These are phyloP conservation scores for Ganoderma leucocontextum DNA, from an alignment of 1,284 basidiomycete genomes.

Conservation along the genomic window DNA sequence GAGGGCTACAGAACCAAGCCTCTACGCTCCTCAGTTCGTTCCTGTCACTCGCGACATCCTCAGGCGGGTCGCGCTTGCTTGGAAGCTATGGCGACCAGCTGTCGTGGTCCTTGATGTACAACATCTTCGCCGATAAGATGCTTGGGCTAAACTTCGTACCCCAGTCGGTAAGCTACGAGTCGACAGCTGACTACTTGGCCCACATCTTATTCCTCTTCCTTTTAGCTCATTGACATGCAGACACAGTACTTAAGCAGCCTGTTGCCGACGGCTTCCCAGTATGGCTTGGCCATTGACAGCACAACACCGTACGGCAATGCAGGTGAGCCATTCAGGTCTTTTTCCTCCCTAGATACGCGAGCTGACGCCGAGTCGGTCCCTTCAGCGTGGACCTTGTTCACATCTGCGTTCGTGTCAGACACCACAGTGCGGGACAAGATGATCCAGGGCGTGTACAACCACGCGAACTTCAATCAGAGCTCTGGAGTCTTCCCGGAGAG, in stretches of 20 bases:
- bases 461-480: slow-evolving; percentile 35
- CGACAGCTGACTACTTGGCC: neutral
- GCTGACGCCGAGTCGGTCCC: too few relatives aligned
- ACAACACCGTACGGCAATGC: slow-evolving; percentile 21
- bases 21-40: slow-evolving; percentile 35
- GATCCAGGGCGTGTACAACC: slow-evolving; percentile 34
- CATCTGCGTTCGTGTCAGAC: slow-evolving; percentile 36
- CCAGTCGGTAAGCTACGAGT: slow-evolving; percentile 28
- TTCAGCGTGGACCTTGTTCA: slow-evolving; percentile 39
- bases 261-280: slow-evolving; percentile 12
- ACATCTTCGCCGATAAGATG: slow-evolving; percentile 70
- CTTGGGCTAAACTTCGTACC: slow-evolving; percentile 43
- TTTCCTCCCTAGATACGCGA: neutral
- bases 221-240: slow-evolving; percentile 19
- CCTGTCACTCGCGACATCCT: slow-evolving; percentile 46
- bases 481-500: slow-evolving; percentile 29
- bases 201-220: neutral
- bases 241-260: slow-evolving; percentile 24
- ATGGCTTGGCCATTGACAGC: slow-evolving; percentile 34
- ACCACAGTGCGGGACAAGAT: slow-evolving; percentile 32
- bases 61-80: slow-evolving; percentile 44
- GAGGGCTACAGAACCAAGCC: slow-evolving; percentile 24
- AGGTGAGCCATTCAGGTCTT: slow-evolving; percentile 20
- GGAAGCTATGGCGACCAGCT: slow-evolving; percentile 52
- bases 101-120: slow-evolving; percentile 71